These are phyloP conservation scores for Tuber calosporum DNA, from an alignment of 495 filamentous ascomycete genomes.

Conservation along the genomic window DNA sequence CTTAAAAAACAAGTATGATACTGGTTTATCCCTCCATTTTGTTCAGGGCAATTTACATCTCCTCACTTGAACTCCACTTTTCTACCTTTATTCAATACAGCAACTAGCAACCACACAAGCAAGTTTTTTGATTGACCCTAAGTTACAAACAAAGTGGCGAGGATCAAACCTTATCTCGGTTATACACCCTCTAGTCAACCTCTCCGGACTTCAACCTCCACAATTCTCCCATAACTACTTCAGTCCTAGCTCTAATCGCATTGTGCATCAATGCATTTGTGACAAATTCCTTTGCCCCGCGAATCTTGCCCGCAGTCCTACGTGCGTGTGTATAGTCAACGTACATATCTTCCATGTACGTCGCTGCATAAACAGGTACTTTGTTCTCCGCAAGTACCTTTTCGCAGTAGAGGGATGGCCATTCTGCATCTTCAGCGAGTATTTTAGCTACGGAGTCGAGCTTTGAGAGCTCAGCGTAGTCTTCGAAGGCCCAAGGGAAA, in stretches of 20 bases:
- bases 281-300: slow-evolving; percentile 68
- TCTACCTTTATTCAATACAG: not conserved
- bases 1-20: no score
- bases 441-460: slow-evolving; percentile 60
- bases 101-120: not conserved
- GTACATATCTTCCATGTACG: slow-evolving; percentile 92
- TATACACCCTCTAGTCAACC: slow-evolving; percentile 50
- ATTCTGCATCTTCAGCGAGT: slow-evolving; percentile 59
- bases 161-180: not conserved
- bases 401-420: slow-evolving; percentile 71
- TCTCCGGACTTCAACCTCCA: slow-evolving; percentile 66
- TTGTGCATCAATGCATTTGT: slow-evolving; percentile 86
- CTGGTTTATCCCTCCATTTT: not conserved
- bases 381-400: slow-evolving; percentile 64
- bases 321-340: slow-evolving; percentile 68
- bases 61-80: not conserved
- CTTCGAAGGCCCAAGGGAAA: slow-evolving; percentile 71
- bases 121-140: not conserved
- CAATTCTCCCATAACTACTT: slow-evolving; percentile 64
- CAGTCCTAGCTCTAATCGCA: slow-evolving; percentile 61
- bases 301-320: slow-evolving; percentile 68
- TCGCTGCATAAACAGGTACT: slow-evolving; percentile 81
- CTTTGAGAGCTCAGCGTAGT: slow-evolving; percentile 61
- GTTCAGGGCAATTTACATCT: not conserved
- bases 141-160: not conserved